Percentiles rank a stretch among this genome's conserved stretches.
phyloP scores from a whole-genome alignment of 495 filamentous ascomycete genomes.

The Pyrenula aspistea region DNA sequence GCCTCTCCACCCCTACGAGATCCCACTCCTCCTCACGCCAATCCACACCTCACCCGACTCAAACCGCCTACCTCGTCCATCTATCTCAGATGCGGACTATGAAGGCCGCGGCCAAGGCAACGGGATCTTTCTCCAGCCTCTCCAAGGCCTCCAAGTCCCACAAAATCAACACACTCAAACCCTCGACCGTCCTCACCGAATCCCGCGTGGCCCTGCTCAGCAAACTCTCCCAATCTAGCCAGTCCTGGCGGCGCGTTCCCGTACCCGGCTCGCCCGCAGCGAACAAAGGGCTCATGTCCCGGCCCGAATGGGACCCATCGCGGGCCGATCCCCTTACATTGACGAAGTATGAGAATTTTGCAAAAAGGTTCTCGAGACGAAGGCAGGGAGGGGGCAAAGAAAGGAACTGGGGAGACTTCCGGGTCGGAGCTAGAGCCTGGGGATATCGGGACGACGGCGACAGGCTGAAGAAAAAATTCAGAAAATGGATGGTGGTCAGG shows the following conservation, averaged over 20 bases:
- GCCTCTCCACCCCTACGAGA: too few species aligned
- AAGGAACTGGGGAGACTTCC: not conserved
- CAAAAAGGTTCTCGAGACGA: not conserved
- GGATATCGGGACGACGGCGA: not conserved
- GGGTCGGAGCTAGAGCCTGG: not conserved
- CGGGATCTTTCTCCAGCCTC: not conserved
- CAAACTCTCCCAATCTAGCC: not conserved
- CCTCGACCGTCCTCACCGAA: not conserved
- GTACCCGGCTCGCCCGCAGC: not conserved
- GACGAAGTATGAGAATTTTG: not conserved
- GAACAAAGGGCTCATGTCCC: not conserved
- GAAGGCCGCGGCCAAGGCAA: too few species aligned
- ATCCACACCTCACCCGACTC: too few species aligned
- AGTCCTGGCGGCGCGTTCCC: not conserved
- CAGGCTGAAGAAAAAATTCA: not conserved
- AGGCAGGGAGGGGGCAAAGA: not conserved
- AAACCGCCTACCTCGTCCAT: too few species aligned
- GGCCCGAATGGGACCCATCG: not conserved
- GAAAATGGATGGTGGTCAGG: not conserved
- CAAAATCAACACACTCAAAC: not conserved
- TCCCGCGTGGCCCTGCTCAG: not conserved
- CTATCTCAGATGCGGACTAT: too few species aligned
- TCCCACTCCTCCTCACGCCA: too few species aligned
- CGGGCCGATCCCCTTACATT: not conserved
- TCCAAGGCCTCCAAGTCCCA: not conserved